Evolutionary conservation across 2,329 filamentous ascomycete species (phyloP).

Genomic region (Clarireedia hainanense): DNA sequence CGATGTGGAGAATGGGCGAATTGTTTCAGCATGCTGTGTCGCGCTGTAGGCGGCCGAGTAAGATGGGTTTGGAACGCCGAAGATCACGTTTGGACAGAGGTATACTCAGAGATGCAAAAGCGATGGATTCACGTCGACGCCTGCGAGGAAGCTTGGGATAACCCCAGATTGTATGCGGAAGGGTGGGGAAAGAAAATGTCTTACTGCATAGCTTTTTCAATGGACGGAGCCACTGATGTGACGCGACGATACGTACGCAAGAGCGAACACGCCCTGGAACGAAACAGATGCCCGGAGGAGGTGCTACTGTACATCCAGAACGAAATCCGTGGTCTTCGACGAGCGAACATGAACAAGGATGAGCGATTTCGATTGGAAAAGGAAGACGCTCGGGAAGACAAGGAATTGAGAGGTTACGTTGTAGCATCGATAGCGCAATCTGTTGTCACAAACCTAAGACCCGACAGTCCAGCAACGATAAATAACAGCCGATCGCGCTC

Average conservation of each 20-base stretch:
- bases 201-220: constrained; percentile 94
- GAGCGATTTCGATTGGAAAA: constrained; percentile 75
- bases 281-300: constrained; percentile 76
- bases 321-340: constrained; percentile 79
- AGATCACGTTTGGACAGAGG: constrained; percentile 95
- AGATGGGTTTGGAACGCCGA: constrained; percentile 98
- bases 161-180: constrained; percentile 83
- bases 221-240: constrained; percentile 67
- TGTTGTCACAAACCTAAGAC: constrained; percentile 35
- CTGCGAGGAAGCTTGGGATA: constrained; percentile 93
- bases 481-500: constrained; percentile 12
- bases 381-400: constrained; percentile 69
- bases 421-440: constrained; percentile 66
- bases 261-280: constrained; percentile 61
- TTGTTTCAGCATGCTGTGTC: constrained; percentile 97
- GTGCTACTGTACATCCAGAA: constrained; percentile 86
- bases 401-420: constrained; percentile 66
- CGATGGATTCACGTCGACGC: constrained; percentile 96
- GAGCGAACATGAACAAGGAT: constrained; percentile 77
- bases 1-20: constrained; percentile 95
- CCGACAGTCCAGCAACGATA: constrained; percentile 15
- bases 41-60: constrained; percentile 82
- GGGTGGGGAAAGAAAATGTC: constrained; percentile 96
- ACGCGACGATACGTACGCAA: constrained; percentile 65
- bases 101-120: constrained; percentile 88